Evolutionary conservation across 768 basidiomycete genomes (phyloP).

Genomic region (Floccularia luteovirens): DNA sequence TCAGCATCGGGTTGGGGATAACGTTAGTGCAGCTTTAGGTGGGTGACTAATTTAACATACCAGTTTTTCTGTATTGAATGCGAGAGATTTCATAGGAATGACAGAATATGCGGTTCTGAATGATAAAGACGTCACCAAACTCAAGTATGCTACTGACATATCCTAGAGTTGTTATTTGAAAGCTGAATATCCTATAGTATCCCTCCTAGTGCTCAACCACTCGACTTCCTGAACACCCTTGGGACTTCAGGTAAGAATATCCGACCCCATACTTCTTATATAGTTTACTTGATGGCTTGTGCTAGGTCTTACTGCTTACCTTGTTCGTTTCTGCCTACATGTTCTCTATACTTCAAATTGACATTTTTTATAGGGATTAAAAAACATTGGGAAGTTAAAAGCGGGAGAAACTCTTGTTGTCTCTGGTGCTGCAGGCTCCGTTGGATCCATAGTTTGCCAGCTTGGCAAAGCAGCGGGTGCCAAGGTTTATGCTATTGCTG

Average conservation of each 20-base stretch:
- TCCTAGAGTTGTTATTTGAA: not conserved
- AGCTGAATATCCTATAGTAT: slow-evolving; percentile 25
- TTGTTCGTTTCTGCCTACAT: slow-evolving; percentile 37
- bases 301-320: slow-evolving; percentile 82
- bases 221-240: slow-evolving; percentile 83
- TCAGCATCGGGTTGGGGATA: slow-evolving; percentile 55
- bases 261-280: not conserved
- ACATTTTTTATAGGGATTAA: slow-evolving; percentile 51
- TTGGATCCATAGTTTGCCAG: slow-evolving; percentile 80
- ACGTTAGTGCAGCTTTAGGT: slow-evolving; percentile 61
- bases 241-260: slow-evolving; percentile 57
- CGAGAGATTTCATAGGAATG: slow-evolving; percentile 47
- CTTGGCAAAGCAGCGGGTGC: slow-evolving; percentile 75
- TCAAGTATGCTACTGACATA: slow-evolving; percentile 39
- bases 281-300: not conserved
- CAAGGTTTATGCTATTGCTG: slow-evolving; percentile 84
- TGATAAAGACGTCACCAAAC: slow-evolving; percentile 40
- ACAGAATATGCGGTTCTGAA: slow-evolving; percentile 62
- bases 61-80: not conserved
- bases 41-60: slow-evolving; percentile 14
- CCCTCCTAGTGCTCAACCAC: slow-evolving; percentile 47
- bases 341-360: not conserved
- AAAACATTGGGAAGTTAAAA: slow-evolving; percentile 75
- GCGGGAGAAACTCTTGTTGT: slow-evolving; percentile 79
- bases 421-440: slow-evolving; percentile 88